phyloP scores from a whole-genome alignment of 164 flowering plant species.

The Saururus chinensis region DNA sequence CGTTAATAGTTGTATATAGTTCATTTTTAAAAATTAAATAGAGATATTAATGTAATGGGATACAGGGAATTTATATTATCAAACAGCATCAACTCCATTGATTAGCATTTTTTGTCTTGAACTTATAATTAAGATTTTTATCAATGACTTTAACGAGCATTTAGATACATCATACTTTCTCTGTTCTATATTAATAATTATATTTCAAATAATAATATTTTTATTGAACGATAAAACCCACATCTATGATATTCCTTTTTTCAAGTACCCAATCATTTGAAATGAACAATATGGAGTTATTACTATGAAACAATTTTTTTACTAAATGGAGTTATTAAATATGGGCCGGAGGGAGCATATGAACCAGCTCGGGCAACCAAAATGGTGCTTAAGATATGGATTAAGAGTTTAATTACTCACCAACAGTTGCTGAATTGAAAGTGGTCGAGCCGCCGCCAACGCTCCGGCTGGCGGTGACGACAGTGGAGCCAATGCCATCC shows the following conservation, averaged over 20 bases:
- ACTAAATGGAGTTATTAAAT: no score
- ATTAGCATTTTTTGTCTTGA: no score
- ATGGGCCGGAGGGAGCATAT: background rate
- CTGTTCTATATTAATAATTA: no score
- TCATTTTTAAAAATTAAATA: no score
- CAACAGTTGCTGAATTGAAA: conserved; percentile 58
- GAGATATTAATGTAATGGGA: no score
- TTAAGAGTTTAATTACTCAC: conserved; percentile 18
- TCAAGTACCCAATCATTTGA: background rate
- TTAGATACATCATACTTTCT: no score
- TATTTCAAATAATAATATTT: no score
- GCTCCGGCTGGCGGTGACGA: conserved; percentile 39
- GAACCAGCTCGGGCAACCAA: background rate
- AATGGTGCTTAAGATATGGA: background rate
- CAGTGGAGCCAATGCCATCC: conserved; percentile 51
- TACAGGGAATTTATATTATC: no score
- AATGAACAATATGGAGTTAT: background rate
- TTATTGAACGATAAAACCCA: background rate
- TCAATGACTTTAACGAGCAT: background rate
- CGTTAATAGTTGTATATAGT: no score
- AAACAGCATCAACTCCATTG: no score
- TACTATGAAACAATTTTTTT: no score
- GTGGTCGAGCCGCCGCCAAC: conserved; percentile 48
- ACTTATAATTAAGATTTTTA: background rate
- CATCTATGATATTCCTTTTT: background rate